Evolutionary conservation across 2,329 filamentous ascomycete genomes (phyloP).

Genomic region (Dactylellina cionopaga): DNA sequence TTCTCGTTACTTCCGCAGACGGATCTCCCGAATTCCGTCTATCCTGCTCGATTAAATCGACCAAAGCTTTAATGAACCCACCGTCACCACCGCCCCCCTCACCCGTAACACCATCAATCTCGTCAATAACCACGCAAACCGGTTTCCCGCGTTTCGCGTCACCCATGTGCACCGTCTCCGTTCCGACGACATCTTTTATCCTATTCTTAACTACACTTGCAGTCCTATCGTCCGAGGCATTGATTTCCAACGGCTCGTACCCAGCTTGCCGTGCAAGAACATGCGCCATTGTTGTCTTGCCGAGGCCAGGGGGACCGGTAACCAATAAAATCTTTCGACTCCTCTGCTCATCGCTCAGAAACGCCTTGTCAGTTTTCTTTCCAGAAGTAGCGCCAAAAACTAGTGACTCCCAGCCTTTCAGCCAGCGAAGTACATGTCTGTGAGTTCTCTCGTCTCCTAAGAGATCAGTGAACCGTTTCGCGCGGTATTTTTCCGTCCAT

Average conservation of each 20-base stretch:
- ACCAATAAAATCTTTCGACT: conserved; percentile 90
- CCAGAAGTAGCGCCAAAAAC: conserved; percentile 82
- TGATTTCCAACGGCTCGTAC: conserved; percentile 96
- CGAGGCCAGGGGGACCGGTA: conserved; percentile 89
- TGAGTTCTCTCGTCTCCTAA: conserved; percentile 96
- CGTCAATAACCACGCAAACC: conserved; percentile 92
- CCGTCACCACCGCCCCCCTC: conserved; percentile 76
- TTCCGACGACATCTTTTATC: conserved; percentile 90
- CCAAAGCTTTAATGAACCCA: conserved; percentile 92
- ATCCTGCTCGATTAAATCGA: conserved; percentile 86
- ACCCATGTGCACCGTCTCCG: conserved; percentile 85
- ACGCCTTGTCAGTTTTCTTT: conserved; percentile 61
- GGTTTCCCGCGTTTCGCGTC: conserved; percentile 78
- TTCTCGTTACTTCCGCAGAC: conserved; percentile 57
- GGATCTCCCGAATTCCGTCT: conserved; percentile 75
- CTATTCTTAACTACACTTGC: conserved; percentile 87
- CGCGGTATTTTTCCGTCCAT: conserved; percentile 98
- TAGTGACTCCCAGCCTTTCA: conserved; percentile 91
- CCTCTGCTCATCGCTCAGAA: conserved; percentile 72
- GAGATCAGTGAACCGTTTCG: conserved; percentile 88
- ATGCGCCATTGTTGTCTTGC: conserved; percentile 95
- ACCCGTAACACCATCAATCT: conserved; percentile 91
- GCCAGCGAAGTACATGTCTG: conserved; percentile 86
- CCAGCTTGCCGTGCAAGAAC: conserved; percentile 95
- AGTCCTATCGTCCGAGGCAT: conserved; percentile 94